Evolutionary conservation across 768 basidiomycete species (phyloP), one percentile per base, ranked within the genome.

Genomic region (Clitopilus hobsonii): DNA sequence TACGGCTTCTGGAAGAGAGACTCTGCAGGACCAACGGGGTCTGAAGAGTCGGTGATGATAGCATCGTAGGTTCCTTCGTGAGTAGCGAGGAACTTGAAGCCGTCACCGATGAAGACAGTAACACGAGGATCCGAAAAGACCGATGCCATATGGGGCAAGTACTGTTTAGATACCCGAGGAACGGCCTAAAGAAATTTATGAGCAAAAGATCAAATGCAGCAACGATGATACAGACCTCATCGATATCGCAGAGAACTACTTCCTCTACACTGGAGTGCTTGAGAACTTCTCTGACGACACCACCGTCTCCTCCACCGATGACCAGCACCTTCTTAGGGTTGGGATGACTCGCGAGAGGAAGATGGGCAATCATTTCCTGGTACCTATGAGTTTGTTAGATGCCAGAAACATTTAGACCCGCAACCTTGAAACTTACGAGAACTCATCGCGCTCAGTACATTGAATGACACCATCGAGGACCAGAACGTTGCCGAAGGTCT

Each of bases 41-140:
- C 96, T 20, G 94, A 97, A 18, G 95, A 98, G 71, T 99, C 96
- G 58, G 96, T 99, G 74, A 99, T 91, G 76, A 99, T 98, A 57
- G 91, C 92, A 67, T 99, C 96, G 84, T 96, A 97, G 51, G 85
- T 85, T 49, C 84, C 76, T 62, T 88, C 82, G 73, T 96, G 88
- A 51, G 93, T 89, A 11, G 86, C 85, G 49, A 99, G 85, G 79
- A 95, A 98, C 70, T 94, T 91, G 86, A 98, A 97, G 45, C 96
- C 96, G 62, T 98, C 95, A 48, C 95, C 96, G 63, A 98, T 83
- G 74, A 82, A 76, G 52, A 98, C 88, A 6, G 76, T 84, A 53
- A 98, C 95, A 52, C 86, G 86, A 13, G 90, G 84, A 59, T 91
- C 87, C 32, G 79, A 71, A 58, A 96, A 83, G 36, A 96, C 83